Evolutionary conservation across 2,329 filamentous ascomycete species (phyloP).

Genomic region (Xylaria sp.): DNA sequence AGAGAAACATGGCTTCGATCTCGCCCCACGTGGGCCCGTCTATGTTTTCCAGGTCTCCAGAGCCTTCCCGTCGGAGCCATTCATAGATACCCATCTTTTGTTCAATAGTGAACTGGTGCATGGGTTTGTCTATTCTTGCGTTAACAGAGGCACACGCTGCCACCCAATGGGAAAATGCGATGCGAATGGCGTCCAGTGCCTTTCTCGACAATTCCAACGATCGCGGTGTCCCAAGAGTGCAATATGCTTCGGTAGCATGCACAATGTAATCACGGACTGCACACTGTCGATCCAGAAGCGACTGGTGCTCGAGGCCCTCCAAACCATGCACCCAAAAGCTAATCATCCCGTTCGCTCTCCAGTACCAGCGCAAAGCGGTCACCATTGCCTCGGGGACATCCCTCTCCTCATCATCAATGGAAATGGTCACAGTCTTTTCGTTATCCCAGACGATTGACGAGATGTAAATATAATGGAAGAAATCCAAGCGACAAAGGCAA

Average conservation of each 20-base stretch:
- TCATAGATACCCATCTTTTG: neutral
- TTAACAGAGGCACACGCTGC: neutral
- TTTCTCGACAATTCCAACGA: neutral
- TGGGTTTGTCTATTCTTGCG: neutral
- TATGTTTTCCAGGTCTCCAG: neutral
- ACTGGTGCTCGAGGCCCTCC: neutral
- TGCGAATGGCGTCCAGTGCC: rapidly evolving
- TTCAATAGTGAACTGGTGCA: neutral
- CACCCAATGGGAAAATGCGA: neutral
- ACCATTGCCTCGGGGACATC: neutral
- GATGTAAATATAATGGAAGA: neutral
- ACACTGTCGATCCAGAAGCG: neutral
- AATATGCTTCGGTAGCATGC: neutral
- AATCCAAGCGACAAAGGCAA: neutral
- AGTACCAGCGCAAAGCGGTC: no score
- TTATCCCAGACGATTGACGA: neutral
- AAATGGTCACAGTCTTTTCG: neutral
- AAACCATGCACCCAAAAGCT: neutral
- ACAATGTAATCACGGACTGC: neutral
- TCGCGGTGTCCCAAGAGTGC: neutral
- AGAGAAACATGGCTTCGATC: neutral
- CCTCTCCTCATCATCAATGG: neutral
- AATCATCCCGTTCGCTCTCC: no score
- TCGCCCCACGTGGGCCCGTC: neutral
- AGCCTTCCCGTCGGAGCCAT: neutral